These are phyloP conservation scores for Darksidea phi DNA, from an alignment of 495 filamentous ascomycete species.

Conservation along the genomic window DNA sequence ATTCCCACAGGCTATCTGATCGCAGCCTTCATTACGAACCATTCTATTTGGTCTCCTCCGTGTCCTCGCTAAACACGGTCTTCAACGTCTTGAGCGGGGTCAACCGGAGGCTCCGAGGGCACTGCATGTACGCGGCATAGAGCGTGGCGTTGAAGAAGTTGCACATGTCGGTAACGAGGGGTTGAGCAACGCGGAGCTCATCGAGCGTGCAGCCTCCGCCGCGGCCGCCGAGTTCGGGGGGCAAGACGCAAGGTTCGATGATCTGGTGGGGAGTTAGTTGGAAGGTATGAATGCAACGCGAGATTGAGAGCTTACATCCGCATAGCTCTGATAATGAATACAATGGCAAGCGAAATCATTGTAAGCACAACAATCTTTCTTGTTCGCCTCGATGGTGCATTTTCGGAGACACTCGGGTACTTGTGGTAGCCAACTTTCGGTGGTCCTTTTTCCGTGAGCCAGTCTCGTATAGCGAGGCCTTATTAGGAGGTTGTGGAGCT, in stretches of 20 bases:
- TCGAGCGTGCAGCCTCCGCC: constrained; percentile 4
- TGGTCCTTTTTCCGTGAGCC: not conserved
- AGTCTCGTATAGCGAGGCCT: not conserved
- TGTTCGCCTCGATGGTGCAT: constrained; percentile 4
- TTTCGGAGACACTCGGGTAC: not conserved
- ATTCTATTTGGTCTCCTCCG: no score
- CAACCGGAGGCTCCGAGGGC: no score
- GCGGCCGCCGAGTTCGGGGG: constrained; percentile 8
- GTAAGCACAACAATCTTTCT: constrained; percentile 9
- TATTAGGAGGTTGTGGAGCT: not conserved
- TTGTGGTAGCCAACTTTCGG: not conserved
- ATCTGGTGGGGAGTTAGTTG: no score
- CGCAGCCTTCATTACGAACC: no score
- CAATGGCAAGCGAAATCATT: constrained; percentile 20
- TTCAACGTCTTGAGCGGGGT: no score
- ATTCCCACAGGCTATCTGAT: no score
- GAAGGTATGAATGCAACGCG: no score
- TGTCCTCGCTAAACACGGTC: no score
- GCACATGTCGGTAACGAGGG: constrained; percentile 17
- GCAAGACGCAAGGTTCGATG: constrained; percentile 22
- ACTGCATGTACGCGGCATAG: no score
- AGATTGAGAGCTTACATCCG: not conserved
- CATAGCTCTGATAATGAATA: constrained; percentile 12
- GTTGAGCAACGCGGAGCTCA: constrained; percentile 7
- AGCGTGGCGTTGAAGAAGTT: constrained; percentile 25